Base-by-base conservation (phyloP, 768 basidiomycete genomes). In the Russula abietina region DNA sequence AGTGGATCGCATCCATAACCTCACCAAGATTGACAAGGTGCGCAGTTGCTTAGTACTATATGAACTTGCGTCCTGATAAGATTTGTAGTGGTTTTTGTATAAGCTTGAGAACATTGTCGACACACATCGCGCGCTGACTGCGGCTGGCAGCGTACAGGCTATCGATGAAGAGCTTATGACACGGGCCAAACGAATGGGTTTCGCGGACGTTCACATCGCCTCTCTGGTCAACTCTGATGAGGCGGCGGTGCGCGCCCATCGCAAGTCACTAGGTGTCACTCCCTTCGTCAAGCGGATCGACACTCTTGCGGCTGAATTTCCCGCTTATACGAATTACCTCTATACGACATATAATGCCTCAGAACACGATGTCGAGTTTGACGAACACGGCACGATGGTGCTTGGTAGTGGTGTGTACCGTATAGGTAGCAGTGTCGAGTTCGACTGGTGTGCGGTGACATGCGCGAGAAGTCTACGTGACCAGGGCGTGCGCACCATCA, bases 401-500 rank as follows among this genome's bases (percentile, higher is more conserved):
- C 86, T 98, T 26, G 97, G 97, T 28, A 92, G 89, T 63, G 97
- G 97, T 69, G 97, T 99, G 24, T 98, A 99, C 77, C 88, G 97
- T 63, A 98, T 99, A 69, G 97, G 97, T 51, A 93, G 90, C 74
- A 94, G 91, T 67, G 97, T 99, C 71, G 97, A 99, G 79, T 99
- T 99, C 73, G 97, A 99, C 74, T 99, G 97, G 97, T 99, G 97
- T 73, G 96, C 97, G n/a, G 97, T 99, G 45, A 98, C 96, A 1
- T 98, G 95, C 73, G 93, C 94, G 16, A 82, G 97, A 64, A 89
- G 89, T 73, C 83, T 99, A 59, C 83, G 94, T 70, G 85, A 89
- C 67, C 91, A 93, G 83, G 94, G 95, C 73, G 88, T 90, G 72
- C 86, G 86, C 76, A 98, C 97, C 49, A 87, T 99, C 78, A 98